Percentiles rank a stretch among this genome's conserved stretches.
Conservation (phyloP, 176 grass and related monocot species). For the Aegilops bicornis region DNA sequence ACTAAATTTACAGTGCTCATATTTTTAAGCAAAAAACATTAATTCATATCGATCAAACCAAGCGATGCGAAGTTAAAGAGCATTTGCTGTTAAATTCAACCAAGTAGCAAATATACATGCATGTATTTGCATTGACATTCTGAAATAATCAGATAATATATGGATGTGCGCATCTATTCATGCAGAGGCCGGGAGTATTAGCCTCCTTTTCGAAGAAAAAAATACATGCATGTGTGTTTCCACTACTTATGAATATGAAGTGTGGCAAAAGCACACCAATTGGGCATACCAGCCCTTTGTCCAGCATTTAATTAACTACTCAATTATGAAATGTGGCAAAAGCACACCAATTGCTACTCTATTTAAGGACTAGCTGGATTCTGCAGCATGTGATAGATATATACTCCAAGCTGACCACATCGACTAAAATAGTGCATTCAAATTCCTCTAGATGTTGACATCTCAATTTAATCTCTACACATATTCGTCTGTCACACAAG, state of each 20-base stretch:
- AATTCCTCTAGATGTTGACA: constrained; percentile 32
- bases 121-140: background rate
- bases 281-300: background rate
- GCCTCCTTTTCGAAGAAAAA: too few relatives aligned
- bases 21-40: background rate
- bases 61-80: background rate
- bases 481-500: constrained; percentile 19
- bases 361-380: background rate
- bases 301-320: background rate
- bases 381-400: constrained; percentile 24
- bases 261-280: too few relatives aligned
- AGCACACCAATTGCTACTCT: background rate
- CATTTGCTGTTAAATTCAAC: background rate
- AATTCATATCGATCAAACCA: background rate
- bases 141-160: too few relatives aligned
- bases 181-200: too few relatives aligned
- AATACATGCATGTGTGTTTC: too few relatives aligned
- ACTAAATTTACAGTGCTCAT: background rate
- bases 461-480: constrained; percentile 12
- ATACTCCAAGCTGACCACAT: constrained; percentile 13
- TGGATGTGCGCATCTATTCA: too few relatives aligned
- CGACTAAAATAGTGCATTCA: constrained; percentile 37
- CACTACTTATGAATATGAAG: too few relatives aligned
- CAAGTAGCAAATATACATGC: background rate
- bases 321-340: background rate